Conservation (phyloP, 2,329 filamentous ascomycete species). For the Pseudogymnoascus sp. region DNA sequence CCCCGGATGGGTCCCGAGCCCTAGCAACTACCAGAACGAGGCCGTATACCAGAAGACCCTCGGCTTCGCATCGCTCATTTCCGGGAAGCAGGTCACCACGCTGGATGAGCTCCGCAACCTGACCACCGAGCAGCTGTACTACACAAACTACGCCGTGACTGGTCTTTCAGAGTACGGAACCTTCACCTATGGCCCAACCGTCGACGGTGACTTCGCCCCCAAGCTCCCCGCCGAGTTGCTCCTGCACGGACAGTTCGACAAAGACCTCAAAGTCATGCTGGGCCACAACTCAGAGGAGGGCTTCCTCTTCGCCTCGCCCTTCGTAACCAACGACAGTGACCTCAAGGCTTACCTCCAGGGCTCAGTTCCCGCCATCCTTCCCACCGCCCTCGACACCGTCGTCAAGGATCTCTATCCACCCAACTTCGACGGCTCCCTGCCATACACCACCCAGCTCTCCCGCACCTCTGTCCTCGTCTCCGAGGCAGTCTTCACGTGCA, state of each 20-base stretch:
- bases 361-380: conserved; percentile 14
- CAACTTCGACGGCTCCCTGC: conserved; percentile 35
- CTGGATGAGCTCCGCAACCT: conserved; percentile 15
- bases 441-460: conserved; percentile 37
- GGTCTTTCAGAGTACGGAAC: conserved; percentile 11
- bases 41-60: conserved; percentile 1
- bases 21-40: conserved; percentile 13
- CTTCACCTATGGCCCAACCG: conserved; percentile 34
- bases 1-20: conserved; percentile 11
- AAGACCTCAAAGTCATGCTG: conserved; percentile 37
- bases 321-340: conserved; percentile 17
- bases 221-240: conserved; percentile 37
- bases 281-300: conserved; percentile 37
- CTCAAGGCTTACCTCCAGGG: conserved; percentile 4
- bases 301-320: conserved; percentile 32
- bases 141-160: conserved; percentile 16
- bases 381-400: conserved; percentile 19
- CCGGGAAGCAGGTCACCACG: conserved; percentile 14
- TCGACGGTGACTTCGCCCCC: conserved; percentile 41
- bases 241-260: conserved; percentile 36
- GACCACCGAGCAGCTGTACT: conserved; percentile 10
- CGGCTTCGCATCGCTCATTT: background rate
- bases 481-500: conserved; percentile 43
- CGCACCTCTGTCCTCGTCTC: conserved; percentile 35
- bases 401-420: conserved; percentile 41